Percentiles rank a stretch among this genome's conserved stretches.
Evolutionary conservation across 495 filamentous ascomycete genomes (phyloP).

Genomic region (Aspergillus asperescens): DNA sequence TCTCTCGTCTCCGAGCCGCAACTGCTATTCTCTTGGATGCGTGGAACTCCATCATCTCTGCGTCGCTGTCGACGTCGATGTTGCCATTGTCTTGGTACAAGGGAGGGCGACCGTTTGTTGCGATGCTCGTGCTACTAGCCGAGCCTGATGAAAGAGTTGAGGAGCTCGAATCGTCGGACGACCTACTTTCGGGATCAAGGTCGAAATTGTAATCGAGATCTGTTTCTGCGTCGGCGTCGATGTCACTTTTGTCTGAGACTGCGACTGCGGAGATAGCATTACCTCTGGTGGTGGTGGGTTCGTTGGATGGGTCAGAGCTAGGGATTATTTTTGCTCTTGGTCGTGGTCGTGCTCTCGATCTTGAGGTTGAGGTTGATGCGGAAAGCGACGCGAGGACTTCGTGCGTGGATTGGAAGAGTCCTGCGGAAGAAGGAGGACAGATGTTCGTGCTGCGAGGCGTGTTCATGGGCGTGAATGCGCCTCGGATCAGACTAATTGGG

Average conservation of each 20-base stretch:
- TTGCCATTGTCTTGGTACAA: constrained; percentile 12
- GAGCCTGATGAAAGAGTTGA: constrained; percentile 5
- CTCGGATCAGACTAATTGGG: constrained; percentile 23
- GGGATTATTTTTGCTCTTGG: neutral
- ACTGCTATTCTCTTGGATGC: neutral
- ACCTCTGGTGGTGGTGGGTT: neutral
- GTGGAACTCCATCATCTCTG: neutral
- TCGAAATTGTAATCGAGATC: neutral
- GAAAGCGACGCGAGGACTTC: constrained; percentile 6
- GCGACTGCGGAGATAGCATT: neutral
- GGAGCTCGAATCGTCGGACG: constrained; percentile 8
- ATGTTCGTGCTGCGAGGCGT: constrained; percentile 24
- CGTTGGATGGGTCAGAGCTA: neutral
- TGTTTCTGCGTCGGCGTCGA: constrained; percentile 11
- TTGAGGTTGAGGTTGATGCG: neutral
- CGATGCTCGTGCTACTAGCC: neutral
- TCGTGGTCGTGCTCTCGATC: neutral
- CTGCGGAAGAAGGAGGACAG: neutral
- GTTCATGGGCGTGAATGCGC: constrained; percentile 34
- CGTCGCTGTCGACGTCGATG: constrained; percentile 15
- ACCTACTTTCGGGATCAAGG: neutral
- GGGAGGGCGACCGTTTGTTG: neutral
- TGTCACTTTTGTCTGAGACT: constrained; percentile 4
- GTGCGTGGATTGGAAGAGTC: constrained; percentile 8
- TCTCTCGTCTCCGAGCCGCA: neutral